Evolutionary conservation across 129 eudicot species (phyloP).

Genomic region (Lactuca saligna): DNA sequence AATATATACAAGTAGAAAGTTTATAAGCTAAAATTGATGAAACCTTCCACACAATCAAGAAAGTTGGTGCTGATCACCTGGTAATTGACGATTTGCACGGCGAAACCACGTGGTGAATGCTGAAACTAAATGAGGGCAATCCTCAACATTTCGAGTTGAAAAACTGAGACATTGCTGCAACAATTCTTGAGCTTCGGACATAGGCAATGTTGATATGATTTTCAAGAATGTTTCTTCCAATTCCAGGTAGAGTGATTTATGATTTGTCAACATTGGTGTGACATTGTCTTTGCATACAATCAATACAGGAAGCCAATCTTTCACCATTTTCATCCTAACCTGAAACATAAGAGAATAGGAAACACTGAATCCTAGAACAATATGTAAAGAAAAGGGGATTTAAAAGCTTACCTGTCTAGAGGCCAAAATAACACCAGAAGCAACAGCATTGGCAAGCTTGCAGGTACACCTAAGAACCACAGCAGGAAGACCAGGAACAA

Average conservation of each 20-base stretch:
- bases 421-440: slow-evolving; percentile 71
- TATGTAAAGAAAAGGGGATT: background rate
- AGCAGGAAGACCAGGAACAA: slow-evolving; percentile 87
- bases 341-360: slow-evolving; percentile 21
- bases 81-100: slow-evolving; percentile 58
- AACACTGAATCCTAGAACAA: background rate
- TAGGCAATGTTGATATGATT: slow-evolving; percentile 76
- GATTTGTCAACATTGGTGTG: slow-evolving; percentile 49
- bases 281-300: slow-evolving; percentile 70
- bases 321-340: slow-evolving; percentile 87
- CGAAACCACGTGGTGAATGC: slow-evolving; percentile 96
- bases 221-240: slow-evolving; percentile 76
- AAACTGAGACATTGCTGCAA: slow-evolving; percentile 88
- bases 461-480: slow-evolving; percentile 68
- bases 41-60: background rate
- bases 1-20: slow-evolving; percentile 6
- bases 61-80: slow-evolving; percentile 32
- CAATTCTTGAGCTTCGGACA: slow-evolving; percentile 79
- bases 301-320: slow-evolving; percentile 89
- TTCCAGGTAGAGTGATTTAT: slow-evolving; percentile 54
- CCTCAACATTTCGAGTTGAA: slow-evolving; percentile 88
- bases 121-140: slow-evolving; percentile 80
- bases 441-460: slow-evolving; percentile 76
- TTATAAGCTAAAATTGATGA: slow-evolving; percentile 9
- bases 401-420: slow-evolving; percentile 60